A percentile compares a stretch with the other conserved stretches of the same genome.
phyloP scores from a whole-genome alignment of 306 rosid species.

The Cucurbita argyrosperma region DNA sequence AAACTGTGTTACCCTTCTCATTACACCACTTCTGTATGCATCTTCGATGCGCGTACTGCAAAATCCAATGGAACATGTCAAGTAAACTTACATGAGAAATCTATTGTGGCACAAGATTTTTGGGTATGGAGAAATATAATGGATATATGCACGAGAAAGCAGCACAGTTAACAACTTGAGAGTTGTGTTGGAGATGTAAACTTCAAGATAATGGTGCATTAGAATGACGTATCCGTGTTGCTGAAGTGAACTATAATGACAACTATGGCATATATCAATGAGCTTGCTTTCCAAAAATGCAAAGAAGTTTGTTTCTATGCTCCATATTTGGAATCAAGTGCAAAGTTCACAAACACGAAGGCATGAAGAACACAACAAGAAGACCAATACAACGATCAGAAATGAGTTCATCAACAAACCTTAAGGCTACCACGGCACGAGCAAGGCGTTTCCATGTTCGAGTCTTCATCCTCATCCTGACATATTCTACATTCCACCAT shows the following conservation, averaged over 20 bases:
- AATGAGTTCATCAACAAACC: slow-evolving; percentile 25
- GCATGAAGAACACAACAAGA: neutral
- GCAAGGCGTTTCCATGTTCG: slow-evolving; percentile 93
- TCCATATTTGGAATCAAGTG: neutral
- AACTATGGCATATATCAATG: neutral
- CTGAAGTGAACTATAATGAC: neutral
- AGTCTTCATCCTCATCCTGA: slow-evolving; percentile 85
- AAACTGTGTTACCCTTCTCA: slow-evolving; percentile 81
- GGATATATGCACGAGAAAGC: neutral
- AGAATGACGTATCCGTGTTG: neutral
- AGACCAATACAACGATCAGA: neutral
- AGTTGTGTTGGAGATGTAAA: neutral
- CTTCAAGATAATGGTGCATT: neutral
- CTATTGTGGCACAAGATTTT: neutral
- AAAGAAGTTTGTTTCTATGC: neutral
- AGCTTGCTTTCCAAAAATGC: neutral
- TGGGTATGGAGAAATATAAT: neutral
- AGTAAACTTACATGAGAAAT: neutral
- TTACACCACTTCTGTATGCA: slow-evolving; percentile 93
- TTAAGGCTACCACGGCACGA: slow-evolving; percentile 92
- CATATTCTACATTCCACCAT: slow-evolving; percentile 83
- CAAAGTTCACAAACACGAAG: neutral
- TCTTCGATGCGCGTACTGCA: slow-evolving; percentile 90
- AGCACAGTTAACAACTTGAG: neutral
- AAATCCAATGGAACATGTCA: slow-evolving; percentile 4